Evolutionary conservation across 805 yeast genomes (phyloP), one percentile per base, ranked within the genome.

Genomic region (Kodamaea kaohsiungensis): DNA sequence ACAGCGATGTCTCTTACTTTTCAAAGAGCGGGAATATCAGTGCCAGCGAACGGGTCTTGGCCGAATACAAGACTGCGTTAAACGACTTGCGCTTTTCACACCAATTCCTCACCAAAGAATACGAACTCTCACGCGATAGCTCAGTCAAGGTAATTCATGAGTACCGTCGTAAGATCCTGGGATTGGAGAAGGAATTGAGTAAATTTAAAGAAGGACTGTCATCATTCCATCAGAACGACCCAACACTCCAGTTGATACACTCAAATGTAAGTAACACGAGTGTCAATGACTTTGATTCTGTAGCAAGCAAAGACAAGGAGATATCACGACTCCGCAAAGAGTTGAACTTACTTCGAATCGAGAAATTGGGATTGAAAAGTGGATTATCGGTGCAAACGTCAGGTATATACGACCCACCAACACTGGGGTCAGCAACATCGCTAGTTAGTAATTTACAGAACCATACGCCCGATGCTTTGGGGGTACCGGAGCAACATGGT

Each of bases 1-100:
- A 33, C 38, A 33, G 35, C 16, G 53, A 50, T 19, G 56, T 59
- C 9, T 60, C 49, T 16, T 30, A 18, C 19, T 35, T 33, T 16
- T 43, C 68, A 9, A 55, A 48, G 39, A 53, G 54, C 17, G 53
- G 48, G 17, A 43, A 33, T 13, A 17, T 19, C 25, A 22, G 45
- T 13, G 42, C 57, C 42, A 53, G 53, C 17, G 67, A 67, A 22
- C 67, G 64, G 55, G 49, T 59, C 15, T 25, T 72, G 16, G 58
- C 69, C 37, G 77, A 74, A 35, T 71, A 81, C 61, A 78, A 77
- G 58, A 82, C 87, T 0, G 91, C 91, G 0, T 71, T 88, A 49
- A 80, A 77, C 53, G 95, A 88, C 65, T 72, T 88, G 51, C 85
- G 87, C 59, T 81, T 88, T 64, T 87, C 91, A 2, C 91, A 87